Percentiles rank a stretch among this genome's conserved stretches.
phyloP scores from a whole-genome alignment of 352 stramenopile genomes.

The Pythium pectinolyticum region DNA sequence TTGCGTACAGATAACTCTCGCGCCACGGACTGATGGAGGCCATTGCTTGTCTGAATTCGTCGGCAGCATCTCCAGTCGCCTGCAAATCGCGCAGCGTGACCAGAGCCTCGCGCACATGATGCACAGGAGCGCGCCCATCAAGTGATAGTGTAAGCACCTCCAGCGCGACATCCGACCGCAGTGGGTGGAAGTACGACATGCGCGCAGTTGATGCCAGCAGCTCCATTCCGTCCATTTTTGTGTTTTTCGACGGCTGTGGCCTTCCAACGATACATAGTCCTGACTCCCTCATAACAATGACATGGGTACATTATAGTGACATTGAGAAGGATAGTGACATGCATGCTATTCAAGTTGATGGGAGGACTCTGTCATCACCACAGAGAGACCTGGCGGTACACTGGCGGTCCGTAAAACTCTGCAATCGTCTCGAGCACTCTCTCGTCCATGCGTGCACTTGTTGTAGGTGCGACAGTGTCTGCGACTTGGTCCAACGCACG shows the following conservation, averaged over 20 bases:
- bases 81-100: neutral
- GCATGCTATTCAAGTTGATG: neutral
- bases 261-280: constrained; percentile 2
- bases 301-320: constrained; percentile 12
- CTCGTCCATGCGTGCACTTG: constrained; percentile 2
- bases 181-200: constrained; percentile 13
- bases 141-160: constrained; percentile 10
- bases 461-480: neutral
- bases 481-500: neutral
- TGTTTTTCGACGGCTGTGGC: neutral
- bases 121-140: neutral
- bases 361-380: neutral
- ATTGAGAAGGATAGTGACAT: neutral
- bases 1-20: constrained; percentile 14
- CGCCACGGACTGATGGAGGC: constrained; percentile 11
- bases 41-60: constrained; percentile 4
- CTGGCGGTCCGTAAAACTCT: neutral
- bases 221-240: neutral
- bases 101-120: neutral
- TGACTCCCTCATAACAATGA: neutral
- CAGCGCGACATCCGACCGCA: constrained; percentile 5
- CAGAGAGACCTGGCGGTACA: constrained; percentile 9
- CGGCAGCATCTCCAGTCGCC: neutral
- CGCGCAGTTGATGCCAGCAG: neutral
- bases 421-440: neutral